These are phyloP conservation scores for Jamesozyma spencerorum DNA, from an alignment of 805 yeast species.

Conservation along the genomic window DNA sequence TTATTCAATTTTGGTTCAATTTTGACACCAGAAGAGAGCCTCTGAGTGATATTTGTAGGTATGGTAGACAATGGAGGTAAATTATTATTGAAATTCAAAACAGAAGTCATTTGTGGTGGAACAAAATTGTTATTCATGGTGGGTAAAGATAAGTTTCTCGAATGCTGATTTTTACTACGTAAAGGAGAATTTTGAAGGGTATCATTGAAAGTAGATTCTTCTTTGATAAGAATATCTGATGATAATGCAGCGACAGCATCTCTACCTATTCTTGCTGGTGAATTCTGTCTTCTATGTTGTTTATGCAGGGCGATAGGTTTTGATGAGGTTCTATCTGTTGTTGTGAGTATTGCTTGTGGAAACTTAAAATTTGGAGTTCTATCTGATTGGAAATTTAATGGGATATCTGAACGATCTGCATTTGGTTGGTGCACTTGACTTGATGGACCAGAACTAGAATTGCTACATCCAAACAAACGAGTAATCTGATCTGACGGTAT, in stretches of 20 bases:
- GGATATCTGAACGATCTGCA: constrained; percentile 4
- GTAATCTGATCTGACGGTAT: constrained; percentile 62
- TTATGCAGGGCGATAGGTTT: background rate
- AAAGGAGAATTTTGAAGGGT: constrained; percentile 4
- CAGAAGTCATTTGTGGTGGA: constrained; percentile 16
- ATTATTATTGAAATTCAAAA: constrained; percentile 13
- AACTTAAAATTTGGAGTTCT: constrained; percentile 10
- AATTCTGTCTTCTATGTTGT: constrained; percentile 36
- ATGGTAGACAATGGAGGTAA: too few species aligned
- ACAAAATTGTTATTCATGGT: constrained; percentile 5
- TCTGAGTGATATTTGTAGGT: background rate
- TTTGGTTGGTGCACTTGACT: too few species aligned
- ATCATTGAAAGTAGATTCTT: constrained; percentile 10
- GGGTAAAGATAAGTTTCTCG: constrained; percentile 20
- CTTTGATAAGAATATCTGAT: constrained; percentile 22
- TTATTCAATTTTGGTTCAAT: background rate
- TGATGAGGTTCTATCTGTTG: constrained; percentile 1
- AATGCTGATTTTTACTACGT: constrained; percentile 5
- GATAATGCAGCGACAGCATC: constrained; percentile 51
- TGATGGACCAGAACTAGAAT: too few species aligned
- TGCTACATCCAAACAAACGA: constrained; percentile 41
- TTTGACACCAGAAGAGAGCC: background rate
- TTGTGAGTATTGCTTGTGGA: constrained; percentile 7
- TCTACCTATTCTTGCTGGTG: constrained; percentile 69
- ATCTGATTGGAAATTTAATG: constrained; percentile 14